Base-by-base conservation (phyloP, 495 filamentous ascomycete genomes). In the Bryoglossum gracile region DNA sequence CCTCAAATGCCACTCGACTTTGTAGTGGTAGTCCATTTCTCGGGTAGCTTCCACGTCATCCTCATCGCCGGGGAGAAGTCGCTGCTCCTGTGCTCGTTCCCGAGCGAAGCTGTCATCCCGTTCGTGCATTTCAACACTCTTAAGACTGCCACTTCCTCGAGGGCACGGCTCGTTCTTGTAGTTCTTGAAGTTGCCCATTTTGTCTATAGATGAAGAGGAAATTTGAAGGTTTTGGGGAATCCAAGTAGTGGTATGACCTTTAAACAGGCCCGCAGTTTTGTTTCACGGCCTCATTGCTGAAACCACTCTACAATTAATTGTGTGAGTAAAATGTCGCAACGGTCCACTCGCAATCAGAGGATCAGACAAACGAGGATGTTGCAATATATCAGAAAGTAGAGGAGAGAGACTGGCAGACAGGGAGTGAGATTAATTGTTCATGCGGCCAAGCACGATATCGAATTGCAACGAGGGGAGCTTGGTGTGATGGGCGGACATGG, bases 1-100 rank as follows among this genome's bases (percentile, higher is more conserved):
- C n/a, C 58, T 55, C 18, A 61, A 26, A 50, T 61, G 51, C 55
- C 55, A 58, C 46, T 58, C 52, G 0, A 37, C 24, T 16, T 48
- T 51, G 42, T 56, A 54, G 18, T 51, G 43, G n/a, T 54, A 8
- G 16, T 51, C 42, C n/a, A 32, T 37, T n/a, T n/a, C n/a, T n/a
- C n/a, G n/a, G 10, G 30, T 48, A 8, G 14, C 14, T 16, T 53
- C 49, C 3, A 48, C 4, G 32, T 52, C 54, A 3, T 54, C 43
- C 25, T 33, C 40, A 3, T 54, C 43, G 33, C 38, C 40, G 19
- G 46, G 21, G 0, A 58, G 46, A 33, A 57, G 51, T 1, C 58
- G 51, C 3, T 56, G 33, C 4, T 50, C 41, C 26, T 56, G 57
- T 18, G 32, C 44, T 13, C 19, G 5, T 1, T 49, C 50, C n/a